These are phyloP conservation scores for Rhodotorula sp. DNA, from an alignment of 1,284 basidiomycete species.

Conservation along the genomic window DNA sequence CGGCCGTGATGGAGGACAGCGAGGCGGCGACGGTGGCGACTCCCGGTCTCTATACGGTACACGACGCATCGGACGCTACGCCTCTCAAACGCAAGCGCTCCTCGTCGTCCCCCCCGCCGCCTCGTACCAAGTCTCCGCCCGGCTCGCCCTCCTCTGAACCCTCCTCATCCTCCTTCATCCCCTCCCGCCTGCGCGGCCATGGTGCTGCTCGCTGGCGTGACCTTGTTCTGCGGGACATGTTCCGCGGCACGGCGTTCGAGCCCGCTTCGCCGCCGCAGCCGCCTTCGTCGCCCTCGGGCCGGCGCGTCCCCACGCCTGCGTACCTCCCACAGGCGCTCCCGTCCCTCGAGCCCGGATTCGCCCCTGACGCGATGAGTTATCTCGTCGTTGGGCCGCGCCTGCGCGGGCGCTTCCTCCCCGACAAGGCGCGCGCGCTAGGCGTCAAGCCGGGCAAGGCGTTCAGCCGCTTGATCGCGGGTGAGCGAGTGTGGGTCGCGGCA, in stretches of 20 bases:
- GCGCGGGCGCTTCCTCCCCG: conserved; percentile 81
- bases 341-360: conserved; percentile 11
- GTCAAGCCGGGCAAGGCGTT: conserved; percentile 63
- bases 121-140: conserved; percentile 36
- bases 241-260: conserved; percentile 45
- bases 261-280: conserved; percentile 32
- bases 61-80: background rate
- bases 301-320: conserved; percentile 33
- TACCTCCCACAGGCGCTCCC: conserved; percentile 34
- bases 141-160: conserved; percentile 12
- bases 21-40: background rate
- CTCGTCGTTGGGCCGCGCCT: conserved; percentile 72
- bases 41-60: no score
- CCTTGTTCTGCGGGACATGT: conserved; percentile 47
- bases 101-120: conserved; percentile 12
- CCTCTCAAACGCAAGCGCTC: conserved; percentile 36
- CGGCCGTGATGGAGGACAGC: background rate
- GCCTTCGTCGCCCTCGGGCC: conserved; percentile 35
- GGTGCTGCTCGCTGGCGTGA: conserved; percentile 44
- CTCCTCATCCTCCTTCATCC: conserved; percentile 30
- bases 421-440: conserved; percentile 66
- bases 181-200: conserved; percentile 37
- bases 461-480: conserved; percentile 53
- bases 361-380: conserved; percentile 57
- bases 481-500: conserved; percentile 48